Percentiles rank a stretch among this genome's conserved stretches.
Evolutionary conservation across 208 protist genomes (phyloP).

Genomic region (Angomonas deanei): DNA sequence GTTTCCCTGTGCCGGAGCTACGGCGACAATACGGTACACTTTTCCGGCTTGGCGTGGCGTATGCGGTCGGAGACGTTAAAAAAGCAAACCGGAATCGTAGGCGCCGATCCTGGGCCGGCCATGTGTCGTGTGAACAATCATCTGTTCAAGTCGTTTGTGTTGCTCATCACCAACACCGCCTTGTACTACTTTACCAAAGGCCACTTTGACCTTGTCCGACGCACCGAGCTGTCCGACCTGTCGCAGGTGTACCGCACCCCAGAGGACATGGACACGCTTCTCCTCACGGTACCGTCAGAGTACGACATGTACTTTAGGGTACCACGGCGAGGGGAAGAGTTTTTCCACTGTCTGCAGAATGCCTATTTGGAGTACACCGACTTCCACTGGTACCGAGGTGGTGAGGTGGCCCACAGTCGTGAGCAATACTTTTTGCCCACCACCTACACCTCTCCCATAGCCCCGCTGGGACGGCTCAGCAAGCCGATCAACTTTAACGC

Average conservation of each 20-base stretch:
- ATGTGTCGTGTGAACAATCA: constrained; percentile 39
- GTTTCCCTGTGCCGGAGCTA: constrained; percentile 45
- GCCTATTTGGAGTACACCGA: constrained; percentile 58
- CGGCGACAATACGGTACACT: constrained; percentile 71
- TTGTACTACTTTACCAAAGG: constrained; percentile 59
- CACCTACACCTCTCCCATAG: constrained; percentile 18
- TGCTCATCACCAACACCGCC: constrained; percentile 61
- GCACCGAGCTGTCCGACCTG: constrained; percentile 43
- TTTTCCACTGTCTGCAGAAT: constrained; percentile 44
- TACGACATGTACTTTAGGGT: constrained; percentile 68
- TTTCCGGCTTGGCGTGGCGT: constrained; percentile 63
- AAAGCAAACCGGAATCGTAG: constrained; percentile 15
- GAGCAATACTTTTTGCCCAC: constrained; percentile 31
- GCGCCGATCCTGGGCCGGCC: constrained; percentile 18
- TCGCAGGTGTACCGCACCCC: constrained; percentile 25
- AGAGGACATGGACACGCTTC: constrained; percentile 41
- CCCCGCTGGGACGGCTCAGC: constrained; percentile 23
- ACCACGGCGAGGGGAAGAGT: constrained; percentile 39
- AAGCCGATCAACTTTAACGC: constrained; percentile 50
- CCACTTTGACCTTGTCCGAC: constrained; percentile 42
- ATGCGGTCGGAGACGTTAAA: constrained; percentile 41
- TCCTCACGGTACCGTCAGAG: constrained; percentile 48
- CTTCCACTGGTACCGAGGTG: constrained; percentile 28
- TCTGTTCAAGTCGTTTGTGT: constrained; percentile 46
- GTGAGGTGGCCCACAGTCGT: constrained; percentile 23